Conservation (phyloP, 805 yeast species). For the Trichomonascus vanleenenianus region DNA sequence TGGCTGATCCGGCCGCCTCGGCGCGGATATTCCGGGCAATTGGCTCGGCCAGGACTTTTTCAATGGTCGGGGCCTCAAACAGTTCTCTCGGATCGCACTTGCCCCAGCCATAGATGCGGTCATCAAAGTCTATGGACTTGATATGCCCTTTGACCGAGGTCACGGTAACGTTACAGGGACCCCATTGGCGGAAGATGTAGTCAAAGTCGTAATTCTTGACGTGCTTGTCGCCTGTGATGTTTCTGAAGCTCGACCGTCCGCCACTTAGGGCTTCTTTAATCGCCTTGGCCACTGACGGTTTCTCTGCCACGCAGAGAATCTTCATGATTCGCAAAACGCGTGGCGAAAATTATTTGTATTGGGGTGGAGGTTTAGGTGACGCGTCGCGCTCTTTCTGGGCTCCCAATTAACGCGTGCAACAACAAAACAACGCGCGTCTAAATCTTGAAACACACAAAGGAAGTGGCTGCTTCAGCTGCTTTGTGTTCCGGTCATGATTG, state of each 20-base stretch:
- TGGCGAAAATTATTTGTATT: too few species aligned
- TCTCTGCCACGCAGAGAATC: constrained; percentile 93
- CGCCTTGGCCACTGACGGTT: constrained; percentile 87
- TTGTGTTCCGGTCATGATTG: too few species aligned
- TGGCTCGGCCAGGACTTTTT: constrained; percentile 35
- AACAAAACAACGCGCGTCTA: too few species aligned
- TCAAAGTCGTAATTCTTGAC: constrained; percentile 74
- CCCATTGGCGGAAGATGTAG: constrained; percentile 55
- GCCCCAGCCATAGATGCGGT: constrained; percentile 45
- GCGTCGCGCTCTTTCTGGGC: too few species aligned
- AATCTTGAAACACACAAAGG: too few species aligned
- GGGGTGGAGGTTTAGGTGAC: too few species aligned
- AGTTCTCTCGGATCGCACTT: constrained; percentile 53
- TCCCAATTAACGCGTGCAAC: too few species aligned
- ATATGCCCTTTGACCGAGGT: constrained; percentile 91
- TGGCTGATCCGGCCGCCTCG: constrained; percentile 54
- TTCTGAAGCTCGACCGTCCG: constrained; percentile 38
- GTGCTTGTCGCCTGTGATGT: constrained; percentile 37
- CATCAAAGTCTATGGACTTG: constrained; percentile 55
- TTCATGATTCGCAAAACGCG: constrained; percentile 37
- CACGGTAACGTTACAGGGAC: constrained; percentile 74
- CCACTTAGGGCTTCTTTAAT: constrained; percentile 73
- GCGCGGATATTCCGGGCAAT: constrained; percentile 59
- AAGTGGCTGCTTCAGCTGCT: too few species aligned
- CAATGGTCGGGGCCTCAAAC: constrained; percentile 60